phyloP scores from a whole-genome alignment of 208 protist species.

The Balamuthia mandrillaris region DNA sequence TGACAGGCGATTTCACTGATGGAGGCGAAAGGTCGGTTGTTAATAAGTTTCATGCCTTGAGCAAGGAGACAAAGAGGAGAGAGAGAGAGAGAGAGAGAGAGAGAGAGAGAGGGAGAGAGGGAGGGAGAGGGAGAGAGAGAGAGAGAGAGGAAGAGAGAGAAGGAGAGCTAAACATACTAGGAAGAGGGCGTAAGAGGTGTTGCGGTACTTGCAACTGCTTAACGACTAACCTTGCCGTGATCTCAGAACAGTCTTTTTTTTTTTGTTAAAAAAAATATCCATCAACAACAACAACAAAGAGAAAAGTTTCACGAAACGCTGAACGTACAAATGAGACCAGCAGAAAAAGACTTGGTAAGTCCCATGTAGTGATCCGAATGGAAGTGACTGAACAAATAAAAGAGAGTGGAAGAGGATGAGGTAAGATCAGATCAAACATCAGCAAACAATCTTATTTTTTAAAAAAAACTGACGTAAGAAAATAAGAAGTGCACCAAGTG shows the following conservation, averaged over 20 bases:
- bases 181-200: not conserved
- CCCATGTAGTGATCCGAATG: slow-evolving; percentile 34
- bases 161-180: not conserved
- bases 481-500: not conserved
- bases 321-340: slow-evolving; percentile 1
- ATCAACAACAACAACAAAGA: not conserved
- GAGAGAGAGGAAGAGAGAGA: not conserved
- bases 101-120: not conserved
- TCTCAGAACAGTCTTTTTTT: slow-evolving; percentile 6
- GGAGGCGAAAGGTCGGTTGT: no score
- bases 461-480: not conserved
- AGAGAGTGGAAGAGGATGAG: not conserved
- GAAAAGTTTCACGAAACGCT: not conserved
- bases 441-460: not conserved
- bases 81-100: not conserved
- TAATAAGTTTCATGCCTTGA: no score
- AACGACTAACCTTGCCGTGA: slow-evolving; percentile 3
- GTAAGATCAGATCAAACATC: not conserved
- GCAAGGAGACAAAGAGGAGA: not conserved
- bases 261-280: not conserved
- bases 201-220: not conserved
- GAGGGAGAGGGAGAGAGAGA: no score
- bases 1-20: not conserved
- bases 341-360: not conserved
- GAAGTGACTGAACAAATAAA: not conserved